These are phyloP conservation scores for Oldenlandia corymbosa DNA, from an alignment of 257 asterid genomes.

Conservation along the genomic window DNA sequence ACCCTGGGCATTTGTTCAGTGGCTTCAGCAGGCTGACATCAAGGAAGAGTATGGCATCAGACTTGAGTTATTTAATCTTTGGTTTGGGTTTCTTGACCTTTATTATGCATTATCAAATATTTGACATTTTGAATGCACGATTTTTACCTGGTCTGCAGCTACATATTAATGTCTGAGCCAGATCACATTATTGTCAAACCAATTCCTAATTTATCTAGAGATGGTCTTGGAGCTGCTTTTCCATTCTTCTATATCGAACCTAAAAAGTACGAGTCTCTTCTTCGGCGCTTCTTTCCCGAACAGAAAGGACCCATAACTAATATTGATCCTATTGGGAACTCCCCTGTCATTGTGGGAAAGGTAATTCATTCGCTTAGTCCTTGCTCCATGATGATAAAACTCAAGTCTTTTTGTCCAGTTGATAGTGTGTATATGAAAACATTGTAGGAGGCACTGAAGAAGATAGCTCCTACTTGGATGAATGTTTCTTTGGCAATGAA, in stretches of 20 bases:
- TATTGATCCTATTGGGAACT: slow-evolving; percentile 93
- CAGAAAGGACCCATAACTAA: slow-evolving; percentile 70
- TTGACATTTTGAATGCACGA: too few relatives aligned
- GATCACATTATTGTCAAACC: slow-evolving; percentile 92
- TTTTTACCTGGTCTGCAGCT: slow-evolving; percentile 37
- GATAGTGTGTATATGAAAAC: slow-evolving; percentile 2
- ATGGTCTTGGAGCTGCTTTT: slow-evolving; percentile 80
- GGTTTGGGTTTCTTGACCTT: too few relatives aligned
- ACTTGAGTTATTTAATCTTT: not conserved
- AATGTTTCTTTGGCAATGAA: slow-evolving; percentile 91
- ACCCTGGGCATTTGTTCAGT: slow-evolving; percentile 99
- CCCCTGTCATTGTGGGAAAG: slow-evolving; percentile 91
- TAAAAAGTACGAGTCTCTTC: slow-evolving; percentile 57
- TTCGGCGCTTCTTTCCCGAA: slow-evolving; percentile 72
- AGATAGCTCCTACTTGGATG: slow-evolving; percentile 98
- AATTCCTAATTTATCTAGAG: slow-evolving; percentile 71
- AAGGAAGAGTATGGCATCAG: slow-evolving; percentile 74
- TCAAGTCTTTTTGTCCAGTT: too few relatives aligned
- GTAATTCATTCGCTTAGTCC: slow-evolving; percentile 25
- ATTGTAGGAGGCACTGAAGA: slow-evolving; percentile 55
- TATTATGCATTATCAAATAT: too few relatives aligned
- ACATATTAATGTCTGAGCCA: slow-evolving; percentile 92
- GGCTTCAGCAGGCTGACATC: slow-evolving; percentile 88
- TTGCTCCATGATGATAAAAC: not conserved
- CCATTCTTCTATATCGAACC: slow-evolving; percentile 96